Evolutionary conservation across 768 basidiomycete species (phyloP).

Genomic region (Termitomyces sp.): DNA sequence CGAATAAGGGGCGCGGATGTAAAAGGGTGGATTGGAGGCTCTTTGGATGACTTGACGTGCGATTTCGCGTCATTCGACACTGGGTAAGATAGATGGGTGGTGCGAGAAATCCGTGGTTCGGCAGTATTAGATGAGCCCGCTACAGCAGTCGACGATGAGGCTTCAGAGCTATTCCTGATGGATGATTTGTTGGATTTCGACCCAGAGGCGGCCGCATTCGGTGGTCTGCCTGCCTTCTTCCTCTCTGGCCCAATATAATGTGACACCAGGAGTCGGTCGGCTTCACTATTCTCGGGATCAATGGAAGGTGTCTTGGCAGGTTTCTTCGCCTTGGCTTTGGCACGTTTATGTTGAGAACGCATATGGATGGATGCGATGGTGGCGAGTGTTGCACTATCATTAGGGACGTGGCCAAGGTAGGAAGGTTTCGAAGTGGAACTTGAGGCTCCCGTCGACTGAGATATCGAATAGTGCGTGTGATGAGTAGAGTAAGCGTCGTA

Average conservation of each 20-base stretch:
- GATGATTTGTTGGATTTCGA: constrained; percentile 22
- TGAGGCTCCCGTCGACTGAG: background rate
- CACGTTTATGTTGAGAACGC: constrained; percentile 21
- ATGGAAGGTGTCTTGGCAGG: constrained; percentile 10
- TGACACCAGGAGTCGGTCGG: constrained; percentile 39
- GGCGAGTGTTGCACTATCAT: constrained; percentile 17
- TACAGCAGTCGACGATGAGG: background rate
- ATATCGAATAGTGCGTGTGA: background rate
- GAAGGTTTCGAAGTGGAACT: constrained; percentile 9
- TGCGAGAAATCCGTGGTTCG: background rate
- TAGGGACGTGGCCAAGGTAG: constrained; percentile 5
- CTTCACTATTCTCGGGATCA: constrained; percentile 29
- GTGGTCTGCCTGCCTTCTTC: constrained; percentile 41
- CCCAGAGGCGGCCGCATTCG: constrained; percentile 23
- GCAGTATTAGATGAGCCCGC: background rate
- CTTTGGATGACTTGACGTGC: constrained; percentile 16
- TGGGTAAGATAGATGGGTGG: background rate
- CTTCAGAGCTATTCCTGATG: constrained; percentile 20
- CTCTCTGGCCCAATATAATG: constrained; percentile 46
- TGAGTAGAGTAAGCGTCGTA: background rate
- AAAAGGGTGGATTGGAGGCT: constrained; percentile 21
- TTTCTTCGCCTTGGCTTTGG: constrained; percentile 19
- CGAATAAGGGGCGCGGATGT: constrained; percentile 24
- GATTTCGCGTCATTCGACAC: background rate
- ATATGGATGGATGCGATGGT: constrained; percentile 21